phyloP scores from a whole-genome alignment of 805 yeast genomes.

The Lipomyces starkeyi region DNA sequence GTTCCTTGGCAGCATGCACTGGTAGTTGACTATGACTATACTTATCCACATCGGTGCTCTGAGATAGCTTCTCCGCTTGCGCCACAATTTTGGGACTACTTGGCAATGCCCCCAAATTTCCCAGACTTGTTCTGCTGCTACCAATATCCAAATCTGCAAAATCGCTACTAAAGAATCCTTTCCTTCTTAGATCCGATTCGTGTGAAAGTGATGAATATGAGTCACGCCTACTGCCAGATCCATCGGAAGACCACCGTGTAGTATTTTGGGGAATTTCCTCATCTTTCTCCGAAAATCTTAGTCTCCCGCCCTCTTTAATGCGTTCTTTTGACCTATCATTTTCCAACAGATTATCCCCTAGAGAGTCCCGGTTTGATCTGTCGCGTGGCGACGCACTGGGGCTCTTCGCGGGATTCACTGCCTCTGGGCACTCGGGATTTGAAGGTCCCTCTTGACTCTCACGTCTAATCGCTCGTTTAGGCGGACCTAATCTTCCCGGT shows the following conservation, averaged over 20 bases:
- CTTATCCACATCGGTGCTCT: neutral
- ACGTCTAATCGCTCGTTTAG: conserved; percentile 45
- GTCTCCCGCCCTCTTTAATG: conserved; percentile 1
- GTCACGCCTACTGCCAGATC: conserved; percentile 1
- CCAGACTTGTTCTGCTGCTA: neutral
- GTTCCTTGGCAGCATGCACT: neutral
- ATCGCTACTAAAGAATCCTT: conserved; percentile 1
- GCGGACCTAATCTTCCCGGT: conserved; percentile 48
- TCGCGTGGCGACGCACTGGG: conserved; percentile 12
- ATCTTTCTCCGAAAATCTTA: conserved; percentile 26
- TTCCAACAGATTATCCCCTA: neutral
- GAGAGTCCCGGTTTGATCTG: neutral
- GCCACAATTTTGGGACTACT: neutral
- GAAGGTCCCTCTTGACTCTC: conserved; percentile 31
- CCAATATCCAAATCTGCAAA: conserved; percentile 5
- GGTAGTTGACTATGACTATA: neutral
- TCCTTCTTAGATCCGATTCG: conserved; percentile 7
- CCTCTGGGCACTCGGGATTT: conserved; percentile 4
- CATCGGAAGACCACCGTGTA: conserved; percentile 12
- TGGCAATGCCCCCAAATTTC: neutral
- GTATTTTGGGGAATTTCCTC: conserved; percentile 42
- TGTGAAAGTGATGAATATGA: neutral
- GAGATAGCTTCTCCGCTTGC: neutral
- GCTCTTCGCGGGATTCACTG: conserved; percentile 4
- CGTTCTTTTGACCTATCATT: neutral